Evolutionary conservation across 2,329 filamentous ascomycete genomes (phyloP).

Genomic region (Beauveria rudraprayagi): DNA sequence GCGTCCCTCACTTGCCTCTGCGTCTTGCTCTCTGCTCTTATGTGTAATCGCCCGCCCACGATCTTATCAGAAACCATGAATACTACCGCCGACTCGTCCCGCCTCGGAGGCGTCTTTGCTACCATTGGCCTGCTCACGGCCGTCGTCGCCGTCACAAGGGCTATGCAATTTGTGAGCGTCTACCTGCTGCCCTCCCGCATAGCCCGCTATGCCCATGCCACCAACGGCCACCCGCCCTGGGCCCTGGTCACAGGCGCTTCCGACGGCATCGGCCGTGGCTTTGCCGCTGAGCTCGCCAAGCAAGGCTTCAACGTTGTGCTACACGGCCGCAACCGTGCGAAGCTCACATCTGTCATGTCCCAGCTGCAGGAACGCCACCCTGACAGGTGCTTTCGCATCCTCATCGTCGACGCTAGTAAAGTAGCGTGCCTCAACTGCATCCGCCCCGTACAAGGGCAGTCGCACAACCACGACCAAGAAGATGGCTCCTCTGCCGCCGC

Average conservation of each 20-base stretch:
- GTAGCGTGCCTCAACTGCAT: conserved; percentile 11
- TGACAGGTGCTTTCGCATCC: conserved; percentile 19
- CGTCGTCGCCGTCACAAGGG: conserved; percentile 9
- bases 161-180: conserved; percentile 12
- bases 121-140: conserved; percentile 17
- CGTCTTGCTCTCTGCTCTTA: neutral
- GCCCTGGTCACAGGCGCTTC: conserved; percentile 28
- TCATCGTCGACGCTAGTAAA: conserved; percentile 22
- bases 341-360: conserved; percentile 21
- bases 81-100: neutral
- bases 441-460: neutral
- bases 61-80: neutral
- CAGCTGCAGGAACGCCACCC: conserved; percentile 17
- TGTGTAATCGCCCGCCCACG: neutral
- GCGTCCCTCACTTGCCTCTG: neutral
- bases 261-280: conserved; percentile 26
- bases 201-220: conserved; percentile 11
- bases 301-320: conserved; percentile 29
- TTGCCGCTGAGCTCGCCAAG: conserved; percentile 23
- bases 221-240: conserved; percentile 17
- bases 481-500: neutral
- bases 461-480: neutral
- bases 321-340: conserved; percentile 23
- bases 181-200: conserved; percentile 16
- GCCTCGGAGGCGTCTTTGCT: neutral